Percentiles rank a stretch among this genome's conserved stretches.
phyloP scores from a whole-genome alignment of 495 filamentous ascomycete species.

The Penicillium silybi region DNA sequence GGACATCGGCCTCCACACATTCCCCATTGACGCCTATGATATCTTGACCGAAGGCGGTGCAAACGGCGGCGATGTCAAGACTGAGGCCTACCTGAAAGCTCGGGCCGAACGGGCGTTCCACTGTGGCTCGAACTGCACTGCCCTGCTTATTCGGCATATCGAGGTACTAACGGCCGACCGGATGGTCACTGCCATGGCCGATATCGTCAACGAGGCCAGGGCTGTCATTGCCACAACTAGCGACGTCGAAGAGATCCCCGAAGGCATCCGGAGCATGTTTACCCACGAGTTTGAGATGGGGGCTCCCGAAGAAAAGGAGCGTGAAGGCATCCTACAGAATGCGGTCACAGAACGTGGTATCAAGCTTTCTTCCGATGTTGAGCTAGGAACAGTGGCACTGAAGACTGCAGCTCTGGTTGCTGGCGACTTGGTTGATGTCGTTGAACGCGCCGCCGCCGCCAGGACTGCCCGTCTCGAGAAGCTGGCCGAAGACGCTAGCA shows the following conservation, averaged over 20 bases:
- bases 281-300: conserved; percentile 93
- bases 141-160: conserved; percentile 79
- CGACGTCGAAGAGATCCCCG: conserved; percentile 88
- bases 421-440: conserved; percentile 89
- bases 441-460: conserved; percentile 80
- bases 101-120: conserved; percentile 83
- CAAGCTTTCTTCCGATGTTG: conserved; percentile 71
- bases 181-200: conserved; percentile 77
- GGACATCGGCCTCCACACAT: conserved; percentile 87
- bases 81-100: conserved; percentile 81
- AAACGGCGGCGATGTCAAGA: conserved; percentile 86
- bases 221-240: conserved; percentile 91
- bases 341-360: conserved; percentile 73
- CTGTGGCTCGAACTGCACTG: conserved; percentile 78
- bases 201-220: conserved; percentile 66
- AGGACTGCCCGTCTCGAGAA: conserved; percentile 66
- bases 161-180: conserved; percentile 88
- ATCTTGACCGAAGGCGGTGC: conserved; percentile 84
- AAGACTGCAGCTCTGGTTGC: conserved; percentile 96
- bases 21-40: conserved; percentile 87
- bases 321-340: conserved; percentile 77
- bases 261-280: conserved; percentile 84
- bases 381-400: conserved; percentile 75
- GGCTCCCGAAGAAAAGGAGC: conserved; percentile 88
- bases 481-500: conserved; percentile 49